These are phyloP conservation scores for Parachaetomium inaequale DNA, from an alignment of 495 filamentous ascomycete genomes.

Conservation along the genomic window DNA sequence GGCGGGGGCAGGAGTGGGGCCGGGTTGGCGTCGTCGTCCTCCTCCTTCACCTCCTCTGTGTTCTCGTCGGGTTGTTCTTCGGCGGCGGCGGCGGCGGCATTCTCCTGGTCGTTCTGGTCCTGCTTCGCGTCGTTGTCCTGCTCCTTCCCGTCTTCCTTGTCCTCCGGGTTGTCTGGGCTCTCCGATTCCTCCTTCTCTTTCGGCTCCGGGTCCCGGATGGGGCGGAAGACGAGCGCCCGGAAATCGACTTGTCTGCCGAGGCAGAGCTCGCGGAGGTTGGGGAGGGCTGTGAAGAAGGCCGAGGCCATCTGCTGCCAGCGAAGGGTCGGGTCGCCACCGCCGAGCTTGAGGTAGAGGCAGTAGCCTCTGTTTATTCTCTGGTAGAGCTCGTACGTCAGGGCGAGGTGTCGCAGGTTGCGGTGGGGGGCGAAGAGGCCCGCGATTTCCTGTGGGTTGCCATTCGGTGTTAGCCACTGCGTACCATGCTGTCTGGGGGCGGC, in stretches of 20 bases:
- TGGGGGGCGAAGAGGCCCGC: not conserved
- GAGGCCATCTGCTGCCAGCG: constrained; percentile 25
- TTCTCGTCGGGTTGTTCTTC: no score
- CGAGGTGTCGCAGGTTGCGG: not conserved
- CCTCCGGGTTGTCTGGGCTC: no score
- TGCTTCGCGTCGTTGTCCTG: no score
- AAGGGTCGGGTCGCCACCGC: not conserved
- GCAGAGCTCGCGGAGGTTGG: not conserved
- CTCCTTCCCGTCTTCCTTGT: no score
- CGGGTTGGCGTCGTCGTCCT: no score
- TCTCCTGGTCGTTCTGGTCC: no score
- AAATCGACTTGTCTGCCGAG: constrained; percentile 9
- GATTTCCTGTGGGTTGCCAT: not conserved
- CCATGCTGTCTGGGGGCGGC: no score
- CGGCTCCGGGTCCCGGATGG: no score
- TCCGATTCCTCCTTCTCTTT: no score
- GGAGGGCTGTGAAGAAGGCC: not conserved
- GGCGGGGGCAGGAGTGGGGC: not conserved
- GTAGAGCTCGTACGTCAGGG: constrained; percentile 1
- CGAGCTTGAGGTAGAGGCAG: not conserved
- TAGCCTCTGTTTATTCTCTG: not conserved
- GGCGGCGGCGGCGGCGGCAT: no score
- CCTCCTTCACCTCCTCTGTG: no score
- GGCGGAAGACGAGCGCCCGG: not conserved
- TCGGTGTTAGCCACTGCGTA: no score